phyloP scores from a whole-genome alignment of 2,329 filamentous ascomycete genomes.

The Colletotrichum godetiae region DNA sequence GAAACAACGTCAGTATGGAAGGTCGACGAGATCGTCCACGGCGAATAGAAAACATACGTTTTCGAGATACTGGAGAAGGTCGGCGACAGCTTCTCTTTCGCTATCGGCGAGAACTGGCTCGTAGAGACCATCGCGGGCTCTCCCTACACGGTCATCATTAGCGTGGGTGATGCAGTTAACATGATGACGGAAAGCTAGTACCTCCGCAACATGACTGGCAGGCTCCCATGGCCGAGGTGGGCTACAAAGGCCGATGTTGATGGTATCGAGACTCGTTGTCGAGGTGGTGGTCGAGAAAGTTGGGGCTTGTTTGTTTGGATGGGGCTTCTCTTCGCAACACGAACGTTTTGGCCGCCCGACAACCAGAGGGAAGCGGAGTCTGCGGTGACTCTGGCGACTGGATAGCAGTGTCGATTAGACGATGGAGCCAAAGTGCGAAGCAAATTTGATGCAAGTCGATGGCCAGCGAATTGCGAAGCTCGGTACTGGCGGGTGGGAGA shows the following conservation, averaged over 20 bases:
- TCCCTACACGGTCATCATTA: conserved; percentile 59
- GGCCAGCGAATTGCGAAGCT: conserved; percentile 13
- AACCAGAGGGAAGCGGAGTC: conserved; percentile 25
- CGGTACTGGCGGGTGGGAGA: conserved; percentile 25
- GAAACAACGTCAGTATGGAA: conserved; percentile 45
- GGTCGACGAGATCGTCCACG: not conserved
- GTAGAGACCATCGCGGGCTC: conserved; percentile 83
- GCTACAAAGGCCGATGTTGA: conserved; percentile 24
- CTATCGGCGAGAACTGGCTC: conserved; percentile 92
- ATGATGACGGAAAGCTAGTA: conserved; percentile 40
- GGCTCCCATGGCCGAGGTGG: conserved; percentile 64
- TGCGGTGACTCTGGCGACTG: not conserved
- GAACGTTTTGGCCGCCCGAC: conserved; percentile 22
- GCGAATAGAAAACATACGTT: conserved; percentile 72
- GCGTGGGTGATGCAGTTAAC: conserved; percentile 15
- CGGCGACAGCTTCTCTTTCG: conserved; percentile 96
- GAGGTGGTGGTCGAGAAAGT: conserved; percentile 10
- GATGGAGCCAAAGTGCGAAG: not conserved
- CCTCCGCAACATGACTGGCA: conserved; percentile 73
- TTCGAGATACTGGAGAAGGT: conserved; percentile 94
- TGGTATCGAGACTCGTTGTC: conserved; percentile 24
- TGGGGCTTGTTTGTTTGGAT: conserved; percentile 32
- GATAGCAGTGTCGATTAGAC: conserved; percentile 2
- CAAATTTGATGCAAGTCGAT: conserved; percentile 1
- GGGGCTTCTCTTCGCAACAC: conserved; percentile 28